A percentile compares a stretch with the other conserved stretches of the same genome.
Conservation (phyloP, 306 rosid genomes). For the Betula pendula region DNA sequence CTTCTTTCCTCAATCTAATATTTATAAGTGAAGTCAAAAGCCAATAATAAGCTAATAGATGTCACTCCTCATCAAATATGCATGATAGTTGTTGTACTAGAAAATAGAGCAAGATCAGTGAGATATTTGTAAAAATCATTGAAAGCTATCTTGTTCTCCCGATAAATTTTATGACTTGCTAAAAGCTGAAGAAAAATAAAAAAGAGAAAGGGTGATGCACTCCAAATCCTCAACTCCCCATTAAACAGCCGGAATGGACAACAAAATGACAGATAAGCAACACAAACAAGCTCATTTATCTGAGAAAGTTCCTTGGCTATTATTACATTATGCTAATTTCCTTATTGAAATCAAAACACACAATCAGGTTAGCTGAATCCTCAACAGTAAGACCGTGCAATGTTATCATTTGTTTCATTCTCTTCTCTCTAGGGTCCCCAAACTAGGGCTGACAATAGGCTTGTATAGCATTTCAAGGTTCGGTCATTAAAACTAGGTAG, state of each 20-base stretch:
- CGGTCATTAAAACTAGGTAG: neutral
- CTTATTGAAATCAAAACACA: neutral
- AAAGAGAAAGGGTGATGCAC: neutral
- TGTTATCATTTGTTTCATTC: neutral
- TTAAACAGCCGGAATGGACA: neutral
- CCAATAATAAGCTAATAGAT: neutral
- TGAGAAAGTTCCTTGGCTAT: neutral
- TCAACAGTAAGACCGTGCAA: neutral
- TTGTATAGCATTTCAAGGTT: neutral
- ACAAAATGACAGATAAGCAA: neutral
- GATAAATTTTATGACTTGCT: neutral
- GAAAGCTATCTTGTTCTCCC: neutral
- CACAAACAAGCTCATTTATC: neutral
- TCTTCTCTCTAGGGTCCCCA: neutral
- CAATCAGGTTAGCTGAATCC: neutral
- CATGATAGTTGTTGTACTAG: neutral
- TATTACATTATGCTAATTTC: neutral
- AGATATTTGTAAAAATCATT: neutral
- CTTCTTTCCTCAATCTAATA: neutral
- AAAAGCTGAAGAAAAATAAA: neutral
- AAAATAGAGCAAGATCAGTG: neutral
- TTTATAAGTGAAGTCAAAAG: neutral
- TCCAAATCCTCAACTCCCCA: neutral
- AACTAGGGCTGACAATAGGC: neutral
- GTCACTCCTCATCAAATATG: neutral